Conservation (phyloP, 2,329 filamentous ascomycete genomes). For the Pseudomassariella vexata region DNA sequence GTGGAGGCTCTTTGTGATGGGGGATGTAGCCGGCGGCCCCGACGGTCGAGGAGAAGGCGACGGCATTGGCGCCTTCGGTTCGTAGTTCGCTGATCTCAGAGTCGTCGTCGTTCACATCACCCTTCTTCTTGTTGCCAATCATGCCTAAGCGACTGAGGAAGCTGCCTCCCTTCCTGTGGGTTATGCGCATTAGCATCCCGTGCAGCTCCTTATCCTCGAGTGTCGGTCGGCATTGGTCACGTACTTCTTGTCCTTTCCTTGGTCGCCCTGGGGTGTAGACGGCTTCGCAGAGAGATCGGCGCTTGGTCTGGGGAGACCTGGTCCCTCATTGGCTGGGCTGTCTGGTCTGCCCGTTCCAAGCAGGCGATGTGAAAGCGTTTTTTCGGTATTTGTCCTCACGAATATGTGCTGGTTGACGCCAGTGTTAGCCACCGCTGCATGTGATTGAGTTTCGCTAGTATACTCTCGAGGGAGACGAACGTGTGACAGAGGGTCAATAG, state of each 20-base stretch:
- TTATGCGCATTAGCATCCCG: constrained; percentile 5
- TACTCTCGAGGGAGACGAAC: constrained; percentile 35
- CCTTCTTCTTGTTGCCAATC: constrained; percentile 72
- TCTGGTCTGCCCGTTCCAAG: constrained; percentile 48
- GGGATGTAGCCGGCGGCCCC: constrained; percentile 73
- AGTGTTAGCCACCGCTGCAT: constrained; percentile 7
- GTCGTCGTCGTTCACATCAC: constrained; percentile 54
- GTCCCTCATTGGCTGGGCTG: constrained; percentile 41
- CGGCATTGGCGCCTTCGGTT: constrained; percentile 75
- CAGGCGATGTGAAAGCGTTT: constrained; percentile 36
- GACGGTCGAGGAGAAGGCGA: constrained; percentile 73
- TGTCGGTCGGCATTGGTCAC: too few relatives aligned
- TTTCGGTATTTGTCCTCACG: constrained; percentile 26
- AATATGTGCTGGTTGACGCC: constrained; percentile 48
- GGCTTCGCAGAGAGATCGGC: constrained; percentile 35
- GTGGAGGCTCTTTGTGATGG: constrained; percentile 78
- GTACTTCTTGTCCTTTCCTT: constrained; percentile 59
- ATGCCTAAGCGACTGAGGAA: constrained; percentile 81
- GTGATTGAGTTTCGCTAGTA: constrained; percentile 3
- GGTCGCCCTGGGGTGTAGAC: constrained; percentile 27
- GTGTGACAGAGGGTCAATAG: constrained; percentile 63
- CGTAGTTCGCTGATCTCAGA: constrained; percentile 64
- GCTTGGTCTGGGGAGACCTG: constrained; percentile 29
- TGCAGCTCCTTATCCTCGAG: too few relatives aligned
- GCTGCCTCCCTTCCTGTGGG: constrained; percentile 80